phyloP scores from a whole-genome alignment of 805 yeast species.

The Maudiozyma turicensis region DNA sequence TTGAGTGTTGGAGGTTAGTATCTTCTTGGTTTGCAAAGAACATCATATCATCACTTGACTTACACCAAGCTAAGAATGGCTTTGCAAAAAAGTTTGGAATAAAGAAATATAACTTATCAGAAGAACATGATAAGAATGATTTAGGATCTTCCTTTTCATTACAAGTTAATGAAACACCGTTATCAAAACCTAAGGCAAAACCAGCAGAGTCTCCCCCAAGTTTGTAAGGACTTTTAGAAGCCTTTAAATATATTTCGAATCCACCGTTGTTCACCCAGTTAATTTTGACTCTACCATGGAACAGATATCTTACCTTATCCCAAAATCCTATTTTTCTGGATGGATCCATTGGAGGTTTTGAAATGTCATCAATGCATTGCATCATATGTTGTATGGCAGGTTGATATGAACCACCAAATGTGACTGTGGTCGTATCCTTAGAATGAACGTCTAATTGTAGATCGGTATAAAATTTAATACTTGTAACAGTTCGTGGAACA shows the following conservation, averaged over 20 bases:
- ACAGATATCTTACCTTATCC: constrained; percentile 72
- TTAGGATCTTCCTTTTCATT: constrained; percentile 63
- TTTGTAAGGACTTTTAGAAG: constrained; percentile 70
- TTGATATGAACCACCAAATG: constrained; percentile 80
- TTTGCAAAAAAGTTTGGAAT: constrained; percentile 65
- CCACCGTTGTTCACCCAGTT: constrained; percentile 41
- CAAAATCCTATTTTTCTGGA: constrained; percentile 81
- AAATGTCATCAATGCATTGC: constrained; percentile 68
- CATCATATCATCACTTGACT: constrained; percentile 35
- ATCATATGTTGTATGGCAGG: constrained; percentile 77
- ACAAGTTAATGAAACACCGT: constrained; percentile 47
- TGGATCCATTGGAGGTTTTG: constrained; percentile 85
- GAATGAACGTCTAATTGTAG: constrained; percentile 48
- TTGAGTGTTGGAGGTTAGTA: constrained; percentile 34
- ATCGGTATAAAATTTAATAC: constrained; percentile 63
- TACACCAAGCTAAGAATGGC: constrained; percentile 49
- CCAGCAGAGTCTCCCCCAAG: constrained; percentile 64
- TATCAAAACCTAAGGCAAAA: constrained; percentile 61
- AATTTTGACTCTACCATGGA: constrained; percentile 63
- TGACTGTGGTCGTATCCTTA: constrained; percentile 48
- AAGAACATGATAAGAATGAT: constrained; percentile 51
- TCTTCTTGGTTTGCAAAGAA: constrained; percentile 37
- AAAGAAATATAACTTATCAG: constrained; percentile 56
- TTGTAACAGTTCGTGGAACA: constrained; percentile 66
- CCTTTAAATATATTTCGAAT: constrained; percentile 55